Conservation (phyloP, 1,284 basidiomycete species). For the Rhodofomes roseus region DNA sequence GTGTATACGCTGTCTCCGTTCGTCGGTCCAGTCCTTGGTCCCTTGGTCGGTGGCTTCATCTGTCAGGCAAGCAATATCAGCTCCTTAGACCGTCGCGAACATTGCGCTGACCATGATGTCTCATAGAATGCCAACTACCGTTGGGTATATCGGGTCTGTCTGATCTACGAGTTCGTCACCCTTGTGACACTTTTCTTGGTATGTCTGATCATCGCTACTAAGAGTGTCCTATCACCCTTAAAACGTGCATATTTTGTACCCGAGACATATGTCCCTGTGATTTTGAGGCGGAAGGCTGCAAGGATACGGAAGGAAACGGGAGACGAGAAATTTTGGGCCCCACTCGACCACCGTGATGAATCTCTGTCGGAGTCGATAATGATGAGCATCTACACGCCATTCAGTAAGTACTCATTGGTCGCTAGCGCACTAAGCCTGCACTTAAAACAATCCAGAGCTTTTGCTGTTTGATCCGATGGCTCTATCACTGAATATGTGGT, state of each 20-base stretch:
- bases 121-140: constrained; percentile 61
- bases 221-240: too few relatives aligned
- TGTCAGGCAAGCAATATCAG: constrained; percentile 39
- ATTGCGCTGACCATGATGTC: background rate
- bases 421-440: background rate
- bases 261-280: constrained; percentile 71
- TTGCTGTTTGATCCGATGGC: constrained; percentile 74
- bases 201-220: constrained; percentile 13
- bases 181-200: constrained; percentile 47
- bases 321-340: constrained; percentile 51
- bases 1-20: constrained; percentile 71
- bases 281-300: constrained; percentile 58
- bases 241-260: constrained; percentile 47
- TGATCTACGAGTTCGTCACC: constrained; percentile 59
- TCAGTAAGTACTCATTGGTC: constrained; percentile 68
- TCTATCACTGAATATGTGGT: constrained; percentile 58
- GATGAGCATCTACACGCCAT: constrained; percentile 52
- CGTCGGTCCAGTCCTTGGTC: constrained; percentile 68
- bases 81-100: too few relatives aligned
- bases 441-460: constrained; percentile 57
- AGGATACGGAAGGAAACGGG: constrained; percentile 54
- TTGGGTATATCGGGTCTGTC: constrained; percentile 72
- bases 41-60: constrained; percentile 54
- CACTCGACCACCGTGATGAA: constrained; percentile 45
- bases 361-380: constrained; percentile 37